Base-by-base conservation (phyloP, 2,329 filamentous ascomycete species). In the Talaromyces piceae region DNA sequence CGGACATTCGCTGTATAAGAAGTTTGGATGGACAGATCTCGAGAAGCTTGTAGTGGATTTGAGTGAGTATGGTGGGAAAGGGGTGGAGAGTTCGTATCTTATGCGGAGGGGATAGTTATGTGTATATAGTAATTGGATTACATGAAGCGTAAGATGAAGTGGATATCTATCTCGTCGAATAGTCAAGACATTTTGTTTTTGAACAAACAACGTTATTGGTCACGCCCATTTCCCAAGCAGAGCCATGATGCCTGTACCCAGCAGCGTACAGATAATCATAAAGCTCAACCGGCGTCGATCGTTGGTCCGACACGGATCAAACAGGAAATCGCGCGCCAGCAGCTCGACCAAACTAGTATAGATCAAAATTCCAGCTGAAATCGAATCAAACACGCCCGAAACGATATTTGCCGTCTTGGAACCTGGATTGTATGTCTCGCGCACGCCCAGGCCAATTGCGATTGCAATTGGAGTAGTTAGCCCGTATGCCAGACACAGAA, bases 401-500 rank as follows among this genome's bases (percentile, higher is more conserved):
- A 77, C 67, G 3, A 75, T 65, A 28, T 68, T 69, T 4, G 74
- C 70, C 1, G 65, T 73, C 49, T 65, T 71, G 0, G 67, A 70
- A 1, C 63, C 69, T 0, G 68, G 61, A 53, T 74, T 64, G 50
- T 71, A 76, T 1, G 71, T 72, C 2, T 65, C 70, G 4, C 69
- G 67, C 27, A 78, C 48, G 3, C 75, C 76, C 1, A 80, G 58
- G 0, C 77, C 77, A 45, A 73, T 68, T 5, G 74, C 74, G 28
- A 77, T 75, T 3, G 74, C 63, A 31, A 76, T 65, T 3, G 77
- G 77, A 0, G 77, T 80, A 0, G 77, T 77, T 8, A 80, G 56
- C 0, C 75, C 76, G 54, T 79, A 80, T 0, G 67, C 70, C 0
- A 66, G 26, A 54, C 76, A 77, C 1, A 80, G 62, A 0, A 67